Percentiles rank a stretch among this genome's conserved stretches.
phyloP scores from a whole-genome alignment of 305 asterid species.

The Solanum hybrid region DNA sequence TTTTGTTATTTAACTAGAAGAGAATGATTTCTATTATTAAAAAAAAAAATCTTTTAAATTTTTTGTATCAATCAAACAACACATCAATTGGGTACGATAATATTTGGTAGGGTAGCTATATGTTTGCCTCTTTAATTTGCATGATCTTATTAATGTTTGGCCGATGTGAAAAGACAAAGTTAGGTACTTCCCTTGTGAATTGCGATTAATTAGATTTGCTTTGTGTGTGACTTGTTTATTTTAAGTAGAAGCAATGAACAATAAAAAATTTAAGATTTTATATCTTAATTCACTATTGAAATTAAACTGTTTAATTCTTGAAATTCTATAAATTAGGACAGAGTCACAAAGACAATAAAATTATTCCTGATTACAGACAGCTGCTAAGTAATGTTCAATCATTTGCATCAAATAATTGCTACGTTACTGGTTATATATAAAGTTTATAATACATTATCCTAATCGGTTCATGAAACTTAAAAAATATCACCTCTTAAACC shows the following conservation, averaged over 20 bases:
- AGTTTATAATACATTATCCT: not conserved
- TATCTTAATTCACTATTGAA: too few relatives aligned
- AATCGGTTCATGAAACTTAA: not conserved
- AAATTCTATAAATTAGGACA: not conserved
- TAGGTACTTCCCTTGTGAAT: not conserved
- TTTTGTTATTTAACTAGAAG: not conserved
- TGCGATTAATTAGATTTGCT: not conserved
- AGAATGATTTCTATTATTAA: not conserved
- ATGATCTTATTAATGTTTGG: not conserved
- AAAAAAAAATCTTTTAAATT: not conserved
- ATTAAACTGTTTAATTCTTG: not conserved
- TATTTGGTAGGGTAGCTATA: not conserved
- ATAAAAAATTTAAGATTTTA: too few relatives aligned
- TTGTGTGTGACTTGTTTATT: not conserved
- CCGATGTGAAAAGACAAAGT: not conserved
- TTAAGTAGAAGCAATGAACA: not conserved
- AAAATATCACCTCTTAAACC: not conserved
- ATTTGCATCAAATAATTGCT: not conserved
- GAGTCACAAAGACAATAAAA: not conserved
- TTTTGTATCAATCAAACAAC: not conserved
- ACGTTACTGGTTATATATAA: not conserved
- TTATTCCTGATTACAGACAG: not conserved
- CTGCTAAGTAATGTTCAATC: not conserved
- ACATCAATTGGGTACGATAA: not conserved
- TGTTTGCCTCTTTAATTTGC: not conserved